Evolutionary conservation across 208 protist species (phyloP), one percentile per base, ranked within the genome.

Genomic region (Naegleria lovaniensis): DNA sequence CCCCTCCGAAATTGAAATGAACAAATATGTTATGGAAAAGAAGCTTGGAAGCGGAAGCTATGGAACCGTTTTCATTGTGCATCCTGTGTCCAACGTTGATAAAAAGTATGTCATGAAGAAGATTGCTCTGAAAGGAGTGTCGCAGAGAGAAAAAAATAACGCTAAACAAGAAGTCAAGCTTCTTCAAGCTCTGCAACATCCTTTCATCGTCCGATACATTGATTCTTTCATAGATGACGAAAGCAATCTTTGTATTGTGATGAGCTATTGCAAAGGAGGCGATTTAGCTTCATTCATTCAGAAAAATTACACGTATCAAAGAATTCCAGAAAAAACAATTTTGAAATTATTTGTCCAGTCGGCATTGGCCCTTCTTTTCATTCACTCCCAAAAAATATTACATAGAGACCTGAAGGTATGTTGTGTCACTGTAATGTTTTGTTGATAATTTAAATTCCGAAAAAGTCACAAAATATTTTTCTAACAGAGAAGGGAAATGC

Each of bases 391-490:
- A 29, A 97, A 97, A 90, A 96, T 98, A 43, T 91, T 98, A 13
- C 97, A 98, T 91, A 95, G 97, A 85, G 97, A 98, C 91, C 93
- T 98, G 41, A 97, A 98, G 93, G 95, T 96, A 58, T 96, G 98
- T 91, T 97, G 97, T 92, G 1, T 1, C 1, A 48, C n/a, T n/a
- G n/a, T n/a, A 97, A 29, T 96, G 96, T 92, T 85, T 94, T 95
- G 22, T 97, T 97, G 90, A 96, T 98, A 43, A 91, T 98, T 16
- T 96, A 98, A 91, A 94, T 96, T 76, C 96, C 97, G 91, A 93
- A 98, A 75, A 97, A 98, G 92, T 95, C 96, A 55, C 97, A 98
- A 91, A 98, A 98, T 92, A 94, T 98, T 5, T 98, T 98, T 91
- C 91, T 98, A 48, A 97, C 96, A 15, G 94, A 92, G 67, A 94